Conservation (phyloP, 2,329 filamentous ascomycete genomes). For the Chrysosporium keratinophilum region DNA sequence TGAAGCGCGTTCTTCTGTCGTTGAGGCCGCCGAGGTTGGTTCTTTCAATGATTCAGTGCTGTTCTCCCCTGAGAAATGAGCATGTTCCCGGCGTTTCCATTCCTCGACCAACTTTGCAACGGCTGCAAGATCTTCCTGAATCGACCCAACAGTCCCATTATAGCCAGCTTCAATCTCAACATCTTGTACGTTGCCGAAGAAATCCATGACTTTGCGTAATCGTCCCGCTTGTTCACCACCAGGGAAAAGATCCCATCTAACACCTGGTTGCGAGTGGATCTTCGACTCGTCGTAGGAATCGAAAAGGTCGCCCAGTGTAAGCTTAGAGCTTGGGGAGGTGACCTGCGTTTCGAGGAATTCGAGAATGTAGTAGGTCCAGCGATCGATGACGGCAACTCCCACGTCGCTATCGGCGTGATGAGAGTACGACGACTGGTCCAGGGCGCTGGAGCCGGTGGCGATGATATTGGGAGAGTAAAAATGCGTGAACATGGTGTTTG, state of each 20-base stretch:
- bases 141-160: slow-evolving; percentile 41
- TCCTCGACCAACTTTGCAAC: slow-evolving; percentile 53
- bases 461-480: slow-evolving; percentile 98
- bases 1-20: not conserved
- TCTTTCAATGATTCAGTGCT: slow-evolving; percentile 10
- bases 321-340: slow-evolving; percentile 71
- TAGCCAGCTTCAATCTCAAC: slow-evolving; percentile 61
- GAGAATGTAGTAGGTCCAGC: slow-evolving; percentile 97
- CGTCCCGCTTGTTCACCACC: slow-evolving; percentile 70
- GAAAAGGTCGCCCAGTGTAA: slow-evolving; percentile 86
- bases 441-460: slow-evolving; percentile 88
- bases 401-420: slow-evolving; percentile 98
- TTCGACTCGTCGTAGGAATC: slow-evolving; percentile 92
- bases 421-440: slow-evolving; percentile 93
- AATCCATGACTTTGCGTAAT: slow-evolving; percentile 79
- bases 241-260: slow-evolving; percentile 89
- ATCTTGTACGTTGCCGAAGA: slow-evolving; percentile 96
- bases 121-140: slow-evolving; percentile 63
- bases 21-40: not conserved
- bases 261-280: slow-evolving; percentile 84
- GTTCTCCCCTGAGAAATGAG: slow-evolving; percentile 21
- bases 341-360: slow-evolving; percentile 92
- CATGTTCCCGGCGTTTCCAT: slow-evolving; percentile 33
- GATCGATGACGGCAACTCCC: slow-evolving; percentile 93
- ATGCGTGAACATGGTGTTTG: slow-evolving; percentile 98